These are phyloP conservation scores for Raphanus hybrid DNA, from an alignment of 441 rosid genomes.

Conservation along the genomic window DNA sequence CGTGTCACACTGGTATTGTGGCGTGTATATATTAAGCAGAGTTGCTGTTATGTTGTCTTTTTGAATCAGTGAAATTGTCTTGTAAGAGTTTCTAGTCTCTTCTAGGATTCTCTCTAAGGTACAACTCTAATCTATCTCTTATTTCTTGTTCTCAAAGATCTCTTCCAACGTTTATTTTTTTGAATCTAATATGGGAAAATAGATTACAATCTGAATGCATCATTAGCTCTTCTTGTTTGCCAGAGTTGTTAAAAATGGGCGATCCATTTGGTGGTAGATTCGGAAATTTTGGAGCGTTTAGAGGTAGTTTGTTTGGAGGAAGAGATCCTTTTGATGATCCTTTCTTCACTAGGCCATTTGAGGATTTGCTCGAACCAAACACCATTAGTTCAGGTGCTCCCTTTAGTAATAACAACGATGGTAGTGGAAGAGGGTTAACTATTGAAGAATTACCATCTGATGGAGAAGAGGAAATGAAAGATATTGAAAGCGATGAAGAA, in stretches of 20 bases:
- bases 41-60: neutral
- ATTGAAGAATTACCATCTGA: conserved; percentile 74
- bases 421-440: conserved; percentile 48
- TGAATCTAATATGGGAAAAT: neutral
- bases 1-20: conserved; percentile 18
- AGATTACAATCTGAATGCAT: too few species aligned
- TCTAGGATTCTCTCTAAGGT: conserved; percentile 30
- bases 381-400: conserved; percentile 39
- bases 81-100: conserved; percentile 27
- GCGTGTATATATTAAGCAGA: conserved; percentile 20
- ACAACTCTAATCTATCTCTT: conserved; percentile 5
- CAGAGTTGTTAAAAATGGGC: conserved; percentile 38
- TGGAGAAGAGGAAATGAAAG: conserved; percentile 43
- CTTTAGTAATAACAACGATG: conserved; percentile 7
- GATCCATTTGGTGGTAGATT: conserved; percentile 53
- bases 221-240: too few species aligned
- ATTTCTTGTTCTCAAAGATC: neutral
- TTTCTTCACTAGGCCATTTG: conserved; percentile 65
- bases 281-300: conserved; percentile 43
- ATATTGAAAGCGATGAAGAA: conserved; percentile 18
- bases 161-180: neutral
- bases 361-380: conserved; percentile 44
- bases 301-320: conserved; percentile 58
- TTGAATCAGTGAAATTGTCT: neutral
- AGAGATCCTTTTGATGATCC: conserved; percentile 83